Conservation (phyloP, 495 filamentous ascomycete species). For the Penicillium salamii region DNA sequence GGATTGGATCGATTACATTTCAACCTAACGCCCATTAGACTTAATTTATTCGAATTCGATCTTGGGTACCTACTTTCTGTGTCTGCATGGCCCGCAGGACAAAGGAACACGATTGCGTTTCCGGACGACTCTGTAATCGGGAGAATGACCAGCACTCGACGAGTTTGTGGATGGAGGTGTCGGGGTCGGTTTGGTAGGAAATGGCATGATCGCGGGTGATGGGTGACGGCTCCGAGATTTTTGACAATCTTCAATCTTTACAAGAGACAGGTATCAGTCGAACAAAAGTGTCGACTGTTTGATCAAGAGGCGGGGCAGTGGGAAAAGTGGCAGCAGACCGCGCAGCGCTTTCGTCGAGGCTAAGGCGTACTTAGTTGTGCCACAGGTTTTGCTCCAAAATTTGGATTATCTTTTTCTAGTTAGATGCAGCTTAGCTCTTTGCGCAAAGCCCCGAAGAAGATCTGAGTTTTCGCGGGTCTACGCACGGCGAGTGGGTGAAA, state of each 20-base stretch:
- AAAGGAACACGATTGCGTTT: conserved; percentile 94
- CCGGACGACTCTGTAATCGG: conserved; percentile 85
- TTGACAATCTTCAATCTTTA: background rate
- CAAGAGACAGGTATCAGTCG: background rate
- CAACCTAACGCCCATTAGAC: conserved; percentile 52
- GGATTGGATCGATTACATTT: conserved; percentile 94
- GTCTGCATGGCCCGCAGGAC: conserved; percentile 89
- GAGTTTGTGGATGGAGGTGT: conserved; percentile 87
- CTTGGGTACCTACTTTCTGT: conserved; percentile 74
- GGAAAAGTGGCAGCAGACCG: background rate
- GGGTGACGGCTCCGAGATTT: background rate
- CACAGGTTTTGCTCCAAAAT: background rate
- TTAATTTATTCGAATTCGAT: conserved; percentile 22
- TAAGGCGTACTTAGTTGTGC: background rate
- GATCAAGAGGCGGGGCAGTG: background rate
- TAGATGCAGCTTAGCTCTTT: background rate
- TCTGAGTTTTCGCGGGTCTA: background rate
- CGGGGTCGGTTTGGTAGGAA: conserved; percentile 60
- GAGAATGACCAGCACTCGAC: conserved; percentile 75
- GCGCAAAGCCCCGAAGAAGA: background rate
- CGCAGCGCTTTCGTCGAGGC: background rate
- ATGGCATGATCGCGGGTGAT: background rate
- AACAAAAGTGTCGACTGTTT: background rate
- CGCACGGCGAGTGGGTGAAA: background rate
- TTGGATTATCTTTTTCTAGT: background rate